Base-by-base conservation (phyloP, 257 asterid genomes). In the Nicotiana otophora region DNA sequence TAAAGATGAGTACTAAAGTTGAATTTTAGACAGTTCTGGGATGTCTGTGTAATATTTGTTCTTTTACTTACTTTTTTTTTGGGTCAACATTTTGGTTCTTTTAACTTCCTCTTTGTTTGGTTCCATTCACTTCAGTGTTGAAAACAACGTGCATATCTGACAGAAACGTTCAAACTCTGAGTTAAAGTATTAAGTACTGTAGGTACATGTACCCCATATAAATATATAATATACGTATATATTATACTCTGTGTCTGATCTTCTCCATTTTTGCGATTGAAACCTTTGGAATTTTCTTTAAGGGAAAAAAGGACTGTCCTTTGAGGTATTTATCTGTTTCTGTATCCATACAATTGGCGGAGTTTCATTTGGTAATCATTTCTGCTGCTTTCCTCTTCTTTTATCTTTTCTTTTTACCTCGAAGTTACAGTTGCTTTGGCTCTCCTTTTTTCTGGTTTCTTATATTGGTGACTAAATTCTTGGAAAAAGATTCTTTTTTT, bases 81-180 rank as follows among this genome's bases (percentile, higher is more conserved):
- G 14, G 57, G 14, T 51, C 57, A 51, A 51, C 3, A 51, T 10
- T 3, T 53, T 51, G 57, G 17, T 51, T 51, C 57, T 36, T 28
- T 39, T 42, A 2, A 42, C 51, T 42, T 42, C 12, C 51, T 42
- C 12, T 42, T 42, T 42, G 51, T 42, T 42, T 42, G 51, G 51
- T 42, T 31, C 12, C 75, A 66, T 66, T 66, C 33, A 31, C 10
- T 75, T 14, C 0, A 75, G 9, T 7, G 46, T 75, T 51, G 64
- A 75, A 51, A 75, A 51, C 28, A 75, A 51, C 80, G 80, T 75
- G 80, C 80, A 51, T 51, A 28, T 75, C 63, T 51, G 80, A 51
- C 64, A 51, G 46, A 51, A 75, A 15, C 64, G 80, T 51, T 75
- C 80, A 75, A 28, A 51, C 28, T 74, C 1, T 23, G 4, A 12